phyloP scores from a whole-genome alignment of 2,329 filamentous ascomycete genomes.

The Aspergillus tubingensis region DNA sequence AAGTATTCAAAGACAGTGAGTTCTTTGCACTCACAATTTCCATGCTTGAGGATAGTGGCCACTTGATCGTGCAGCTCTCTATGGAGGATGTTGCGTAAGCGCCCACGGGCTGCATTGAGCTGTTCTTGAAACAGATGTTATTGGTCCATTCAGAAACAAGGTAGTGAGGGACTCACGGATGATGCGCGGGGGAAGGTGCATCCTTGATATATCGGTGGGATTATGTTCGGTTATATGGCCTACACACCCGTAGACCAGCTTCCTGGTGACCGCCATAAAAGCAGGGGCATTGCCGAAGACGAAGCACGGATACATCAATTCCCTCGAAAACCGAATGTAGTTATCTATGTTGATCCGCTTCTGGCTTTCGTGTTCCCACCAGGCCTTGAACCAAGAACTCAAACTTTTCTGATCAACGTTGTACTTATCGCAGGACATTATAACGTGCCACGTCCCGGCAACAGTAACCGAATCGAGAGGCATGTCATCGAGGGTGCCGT shows the following conservation, averaged over 20 bases:
- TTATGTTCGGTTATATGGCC: slow-evolving; percentile 7
- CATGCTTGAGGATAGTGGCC: neutral
- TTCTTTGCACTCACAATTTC: neutral
- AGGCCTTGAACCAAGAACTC: neutral
- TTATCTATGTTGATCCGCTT: neutral
- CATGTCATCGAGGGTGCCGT: neutral
- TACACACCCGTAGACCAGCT: neutral
- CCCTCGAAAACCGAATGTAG: neutral
- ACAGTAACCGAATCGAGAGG: neutral
- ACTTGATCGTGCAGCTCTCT: neutral
- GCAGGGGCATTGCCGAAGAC: neutral
- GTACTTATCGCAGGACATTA: neutral
- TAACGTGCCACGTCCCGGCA: neutral
- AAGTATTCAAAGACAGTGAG: slow-evolving; percentile 3
- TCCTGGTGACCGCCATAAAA: neutral
- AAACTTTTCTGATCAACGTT: neutral
- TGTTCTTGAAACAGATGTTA: neutral
- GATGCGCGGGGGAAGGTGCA: slow-evolving; percentile 5
- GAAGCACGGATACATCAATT: neutral
- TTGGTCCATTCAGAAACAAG: too few relatives aligned
- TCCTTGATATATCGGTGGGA: neutral
- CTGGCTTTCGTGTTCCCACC: neutral
- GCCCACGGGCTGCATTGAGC: slow-evolving; percentile 8
- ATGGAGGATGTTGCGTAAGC: slow-evolving; percentile 8
- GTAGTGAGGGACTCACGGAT: slow-evolving; percentile 1